Conservation (phyloP, 2,329 filamentous ascomycete species). For the Laburnicola sp. region DNA sequence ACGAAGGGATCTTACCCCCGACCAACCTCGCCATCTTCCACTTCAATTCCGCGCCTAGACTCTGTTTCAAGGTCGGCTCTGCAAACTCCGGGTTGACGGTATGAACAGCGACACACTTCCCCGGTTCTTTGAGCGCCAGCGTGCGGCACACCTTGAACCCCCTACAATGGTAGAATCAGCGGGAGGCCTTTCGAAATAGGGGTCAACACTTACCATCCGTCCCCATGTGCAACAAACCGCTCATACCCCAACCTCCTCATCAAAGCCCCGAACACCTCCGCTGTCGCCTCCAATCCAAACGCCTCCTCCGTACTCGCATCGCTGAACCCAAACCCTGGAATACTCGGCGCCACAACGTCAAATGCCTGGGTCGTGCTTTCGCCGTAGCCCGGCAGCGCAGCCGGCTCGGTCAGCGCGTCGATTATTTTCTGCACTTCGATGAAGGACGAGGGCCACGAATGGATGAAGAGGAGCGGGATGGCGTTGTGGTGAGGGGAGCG, state of each 20-base stretch:
- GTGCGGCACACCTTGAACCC: slow-evolving; percentile 49
- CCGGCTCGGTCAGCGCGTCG: slow-evolving; percentile 58
- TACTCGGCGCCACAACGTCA: slow-evolving; percentile 66
- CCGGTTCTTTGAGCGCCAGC: slow-evolving; percentile 53
- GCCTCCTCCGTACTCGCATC: slow-evolving; percentile 59
- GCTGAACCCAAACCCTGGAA: slow-evolving; percentile 70
- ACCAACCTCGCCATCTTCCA: slow-evolving; percentile 57
- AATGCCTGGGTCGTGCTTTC: slow-evolving; percentile 52
- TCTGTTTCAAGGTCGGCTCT: slow-evolving; percentile 52
- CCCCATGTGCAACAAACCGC: slow-evolving; percentile 61
- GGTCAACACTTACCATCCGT: slow-evolving; percentile 49
- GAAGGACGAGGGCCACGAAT: slow-evolving; percentile 68
- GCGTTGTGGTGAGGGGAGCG: slow-evolving; percentile 58
- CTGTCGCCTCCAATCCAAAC: slow-evolving; percentile 57
- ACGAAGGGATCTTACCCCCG: slow-evolving; percentile 45
- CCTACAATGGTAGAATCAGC: slow-evolving; percentile 28
- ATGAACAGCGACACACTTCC: slow-evolving; percentile 63
- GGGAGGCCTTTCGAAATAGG: too few species aligned
- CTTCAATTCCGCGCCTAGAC: slow-evolving; percentile 57
- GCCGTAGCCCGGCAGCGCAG: slow-evolving; percentile 41
- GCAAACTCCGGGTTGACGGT: slow-evolving; percentile 61
- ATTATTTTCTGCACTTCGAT: slow-evolving; percentile 62
- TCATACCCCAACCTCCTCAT: slow-evolving; percentile 65
- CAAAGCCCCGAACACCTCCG: slow-evolving; percentile 59
- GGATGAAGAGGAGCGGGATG: slow-evolving; percentile 66